Conservation (phyloP, 148 eudicot species). For the Nyssa sinensis region DNA sequence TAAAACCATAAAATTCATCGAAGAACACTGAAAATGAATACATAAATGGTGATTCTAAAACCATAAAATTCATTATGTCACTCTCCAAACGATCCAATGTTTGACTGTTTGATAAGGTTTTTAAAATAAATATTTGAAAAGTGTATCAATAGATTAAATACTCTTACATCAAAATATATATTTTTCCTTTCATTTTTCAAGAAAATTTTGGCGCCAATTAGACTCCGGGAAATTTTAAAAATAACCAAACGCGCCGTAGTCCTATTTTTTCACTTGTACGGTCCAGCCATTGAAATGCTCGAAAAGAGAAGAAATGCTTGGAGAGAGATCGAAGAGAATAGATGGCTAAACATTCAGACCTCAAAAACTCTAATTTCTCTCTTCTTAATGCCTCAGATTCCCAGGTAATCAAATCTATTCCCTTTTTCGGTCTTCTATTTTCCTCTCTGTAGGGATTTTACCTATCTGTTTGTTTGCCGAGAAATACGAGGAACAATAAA, state of each 20-base stretch:
- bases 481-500: background rate
- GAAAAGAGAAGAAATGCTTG: background rate
- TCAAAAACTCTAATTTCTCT: slow-evolving; percentile 2
- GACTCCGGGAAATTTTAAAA: slow-evolving; percentile 2
- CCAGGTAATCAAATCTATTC: slow-evolving; percentile 6
- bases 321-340: background rate
- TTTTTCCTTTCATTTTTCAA: too few species aligned
- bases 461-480: slow-evolving; percentile 3
- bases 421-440: background rate
- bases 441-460: background rate
- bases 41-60: too few species aligned
- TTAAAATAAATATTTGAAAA: too few species aligned
- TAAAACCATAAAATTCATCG: too few species aligned
- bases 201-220: background rate
- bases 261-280: background rate
- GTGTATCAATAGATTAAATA: too few species aligned
- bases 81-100: too few species aligned
- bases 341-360: slow-evolving; percentile 9
- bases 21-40: too few species aligned
- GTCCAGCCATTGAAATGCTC: background rate
- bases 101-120: too few species aligned
- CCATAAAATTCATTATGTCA: too few species aligned
- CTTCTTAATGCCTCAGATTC: background rate
- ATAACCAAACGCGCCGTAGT: background rate
- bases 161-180: too few species aligned